These are phyloP conservation scores for Cercospora sp. DNA, from an alignment of 2,329 filamentous ascomycete species.

Conservation along the genomic window DNA sequence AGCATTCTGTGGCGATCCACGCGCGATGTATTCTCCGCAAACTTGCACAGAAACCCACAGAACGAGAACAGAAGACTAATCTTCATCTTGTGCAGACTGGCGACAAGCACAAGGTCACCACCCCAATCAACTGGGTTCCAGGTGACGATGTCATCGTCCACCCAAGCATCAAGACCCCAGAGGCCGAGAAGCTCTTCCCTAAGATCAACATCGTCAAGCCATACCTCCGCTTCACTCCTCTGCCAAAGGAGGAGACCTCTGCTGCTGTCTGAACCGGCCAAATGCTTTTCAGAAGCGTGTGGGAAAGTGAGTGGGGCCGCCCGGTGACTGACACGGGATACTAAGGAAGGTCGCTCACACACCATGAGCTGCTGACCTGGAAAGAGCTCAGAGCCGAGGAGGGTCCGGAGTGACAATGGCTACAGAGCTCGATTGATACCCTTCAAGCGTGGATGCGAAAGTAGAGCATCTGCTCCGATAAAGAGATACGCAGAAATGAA, in stretches of 20 bases:
- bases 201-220: slow-evolving; percentile 63
- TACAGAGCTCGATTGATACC: slow-evolving; percentile 13
- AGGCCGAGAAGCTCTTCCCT: slow-evolving; percentile 60
- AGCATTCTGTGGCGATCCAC: neutral
- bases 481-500: slow-evolving; percentile 13
- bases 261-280: slow-evolving; percentile 42
- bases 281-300: slow-evolving; percentile 28
- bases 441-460: neutral
- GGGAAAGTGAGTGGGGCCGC: slow-evolving; percentile 29
- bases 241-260: slow-evolving; percentile 59
- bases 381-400: neutral
- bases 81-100: slow-evolving; percentile 42
- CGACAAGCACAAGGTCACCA: slow-evolving; percentile 61
- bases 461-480: neutral
- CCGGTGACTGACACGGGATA: slow-evolving; percentile 20
- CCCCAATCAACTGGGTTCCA: slow-evolving; percentile 63
- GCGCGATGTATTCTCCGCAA: neutral
- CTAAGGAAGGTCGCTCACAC: neutral
- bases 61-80: neutral
- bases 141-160: slow-evolving; percentile 63
- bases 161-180: slow-evolving; percentile 58
- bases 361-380: neutral
- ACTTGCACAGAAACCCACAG: neutral
- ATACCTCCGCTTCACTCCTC: slow-evolving; percentile 60
- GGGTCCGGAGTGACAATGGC: neutral